Conservation (phyloP, 1,284 basidiomycete genomes). For the Leccinum subfulvum region DNA sequence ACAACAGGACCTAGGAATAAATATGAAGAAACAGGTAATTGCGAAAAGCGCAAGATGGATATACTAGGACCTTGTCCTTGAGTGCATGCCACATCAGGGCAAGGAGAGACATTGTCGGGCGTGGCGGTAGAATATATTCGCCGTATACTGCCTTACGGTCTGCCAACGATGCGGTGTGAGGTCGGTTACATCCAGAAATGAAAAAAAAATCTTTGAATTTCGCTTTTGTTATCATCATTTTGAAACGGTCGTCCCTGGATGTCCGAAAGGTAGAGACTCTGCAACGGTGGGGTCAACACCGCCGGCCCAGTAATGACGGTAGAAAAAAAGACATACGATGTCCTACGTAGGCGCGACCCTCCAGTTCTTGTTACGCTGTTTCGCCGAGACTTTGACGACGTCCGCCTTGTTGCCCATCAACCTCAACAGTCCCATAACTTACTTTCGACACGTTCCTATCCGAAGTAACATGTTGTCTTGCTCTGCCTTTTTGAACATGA, state of each 20-base stretch:
- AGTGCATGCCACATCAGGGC: constrained; percentile 92
- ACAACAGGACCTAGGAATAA: no score
- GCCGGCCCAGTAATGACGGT: not conserved
- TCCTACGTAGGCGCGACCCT: constrained; percentile 96
- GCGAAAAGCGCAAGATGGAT: constrained; percentile 30
- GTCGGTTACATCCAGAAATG: no score
- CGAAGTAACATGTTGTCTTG: constrained; percentile 67
- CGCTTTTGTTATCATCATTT: not conserved
- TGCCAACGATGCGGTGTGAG: no score
- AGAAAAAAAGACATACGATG: constrained; percentile 60
- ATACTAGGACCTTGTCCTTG: constrained; percentile 91
- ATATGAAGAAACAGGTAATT: constrained; percentile 4
- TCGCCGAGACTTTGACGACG: constrained; percentile 50
- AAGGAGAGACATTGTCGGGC: constrained; percentile 78
- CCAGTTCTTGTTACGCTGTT: constrained; percentile 99
- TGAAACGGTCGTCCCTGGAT: constrained; percentile 55
- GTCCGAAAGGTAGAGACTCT: constrained; percentile 93
- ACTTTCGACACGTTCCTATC: constrained; percentile 98
- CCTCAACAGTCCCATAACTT: constrained; percentile 92
- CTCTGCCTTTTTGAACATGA: constrained; percentile 83
- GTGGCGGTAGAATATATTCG: constrained; percentile 54
- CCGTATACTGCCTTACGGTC: no score
- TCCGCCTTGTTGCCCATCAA: constrained; percentile 91
- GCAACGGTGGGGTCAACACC: constrained; percentile 3
- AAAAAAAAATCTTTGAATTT: no score